Base-by-base conservation (phyloP, 2,329 filamentous ascomycete species). In the Pochonia chlamydosporia region DNA sequence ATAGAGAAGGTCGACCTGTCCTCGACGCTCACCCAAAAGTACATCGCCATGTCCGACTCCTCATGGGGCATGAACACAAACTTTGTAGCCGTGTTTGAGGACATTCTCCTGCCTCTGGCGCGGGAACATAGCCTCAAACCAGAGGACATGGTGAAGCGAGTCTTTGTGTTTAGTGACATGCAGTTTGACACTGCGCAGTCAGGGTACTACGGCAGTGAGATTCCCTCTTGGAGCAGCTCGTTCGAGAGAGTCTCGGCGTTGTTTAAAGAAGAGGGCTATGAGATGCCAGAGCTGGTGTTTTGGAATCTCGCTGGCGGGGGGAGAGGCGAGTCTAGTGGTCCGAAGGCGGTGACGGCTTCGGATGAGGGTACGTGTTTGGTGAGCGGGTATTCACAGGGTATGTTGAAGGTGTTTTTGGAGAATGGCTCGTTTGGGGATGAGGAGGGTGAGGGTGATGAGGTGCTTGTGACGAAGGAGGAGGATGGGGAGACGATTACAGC, bases 121-220 rank as follows among this genome's bases (percentile, higher is more conserved):
- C 44, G 73, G 7, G 39, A 66, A 40, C 67, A 79, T 52, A 68
- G 75, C 10, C 54, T 82, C 28, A 69, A 64, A 52, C 71, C 67
- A 33, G 74, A 79, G 46, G 71, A 82, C 33, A 82, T 83, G 78
- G 71, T 82, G 14, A 81, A 80, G 63, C 73, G 75, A 4, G 57
- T 83, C 14, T 81, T 83, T 54, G 73, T 82, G 28, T 82, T 82
- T 54, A 74, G 67, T 39, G 78, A 81, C 56, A 82, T 82, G 79
- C 76, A 82, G 39, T 82, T 83, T 56, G 60, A 82, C 51, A 0
- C 70, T 70, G 1, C 46, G 51, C 28, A 43, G 11, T 9, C 4
- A 14, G 14, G 24, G 9, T 10, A 5, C 30, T n/a, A 33, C n/a
- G 30, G 26, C 7, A 28, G 26, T 13, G 26, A 28, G 20, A 7